Percentiles rank a stretch among this genome's conserved stretches.
phyloP scores from a whole-genome alignment of 495 filamentous ascomycete genomes.

The Aspergillus ostianus region DNA sequence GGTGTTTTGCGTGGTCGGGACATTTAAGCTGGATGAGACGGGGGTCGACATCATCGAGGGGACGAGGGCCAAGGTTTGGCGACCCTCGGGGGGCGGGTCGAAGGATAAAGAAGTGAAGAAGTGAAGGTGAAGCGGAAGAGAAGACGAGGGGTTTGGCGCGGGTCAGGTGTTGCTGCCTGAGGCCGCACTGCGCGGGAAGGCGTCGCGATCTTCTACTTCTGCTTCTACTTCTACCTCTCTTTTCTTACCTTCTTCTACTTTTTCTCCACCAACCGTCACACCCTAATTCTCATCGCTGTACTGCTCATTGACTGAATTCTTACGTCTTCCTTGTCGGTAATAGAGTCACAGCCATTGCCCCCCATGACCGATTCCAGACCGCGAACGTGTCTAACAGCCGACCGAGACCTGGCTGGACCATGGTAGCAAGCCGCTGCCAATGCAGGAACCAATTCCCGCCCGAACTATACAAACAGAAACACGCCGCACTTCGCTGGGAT shows the following conservation, averaged over 20 bases:
- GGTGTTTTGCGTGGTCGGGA: slow-evolving; percentile 57
- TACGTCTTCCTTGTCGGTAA: neutral
- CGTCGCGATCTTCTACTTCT: neutral
- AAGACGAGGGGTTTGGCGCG: neutral
- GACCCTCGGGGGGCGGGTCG: neutral
- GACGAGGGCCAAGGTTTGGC: slow-evolving; percentile 12
- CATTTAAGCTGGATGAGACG: slow-evolving; percentile 24
- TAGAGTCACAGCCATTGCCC: neutral
- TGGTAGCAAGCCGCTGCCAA: slow-evolving; percentile 3
- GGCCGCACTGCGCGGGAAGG: neutral
- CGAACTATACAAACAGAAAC: neutral
- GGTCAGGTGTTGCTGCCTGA: neutral
- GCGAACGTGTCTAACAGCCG: neutral
- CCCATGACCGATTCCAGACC: too few species aligned
- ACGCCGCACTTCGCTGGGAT: neutral
- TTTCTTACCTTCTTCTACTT: neutral
- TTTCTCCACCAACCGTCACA: too few species aligned
- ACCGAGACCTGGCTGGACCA: neutral
- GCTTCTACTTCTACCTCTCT: neutral
- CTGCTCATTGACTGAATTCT: too few species aligned
- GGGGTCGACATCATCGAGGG: slow-evolving; percentile 36
- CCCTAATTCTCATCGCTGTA: too few species aligned
- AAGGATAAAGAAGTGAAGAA: neutral
- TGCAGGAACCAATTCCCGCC: slow-evolving; percentile 2
- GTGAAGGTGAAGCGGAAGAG: neutral